Evolutionary conservation across 2,329 filamentous ascomycete species (phyloP), one percentile per base, ranked within the genome.

Genomic region (Aspergillus fumigatiaffinis): DNA sequence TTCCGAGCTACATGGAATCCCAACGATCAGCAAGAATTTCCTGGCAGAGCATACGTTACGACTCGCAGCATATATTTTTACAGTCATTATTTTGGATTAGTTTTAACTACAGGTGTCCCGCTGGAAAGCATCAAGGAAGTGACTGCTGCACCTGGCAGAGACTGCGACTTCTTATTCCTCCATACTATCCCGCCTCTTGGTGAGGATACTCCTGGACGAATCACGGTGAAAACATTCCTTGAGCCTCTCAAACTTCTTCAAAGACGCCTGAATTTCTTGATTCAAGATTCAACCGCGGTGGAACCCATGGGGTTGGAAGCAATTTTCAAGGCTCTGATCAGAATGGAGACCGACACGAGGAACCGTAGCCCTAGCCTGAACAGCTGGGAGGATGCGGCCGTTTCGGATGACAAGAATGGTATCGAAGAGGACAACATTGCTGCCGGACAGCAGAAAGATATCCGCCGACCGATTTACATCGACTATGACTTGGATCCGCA

Each of bases 1-100:
- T 97, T 97, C 77, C 86, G 92, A 49, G 93, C 92, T 17, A 91
- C 91, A 0, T 99, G 94, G 91, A 88, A 86, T 66, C 85, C 87
- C 1, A 88, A 87, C 63, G 87, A 89, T 54, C 83, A 87, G 64
- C 87, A 90, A 73, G 87, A 90, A 59, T 91, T 97, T 58, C 87
- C 88, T 8, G 88, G 94, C 0, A 86, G 94, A 53, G 87, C 96
- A 25, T 99, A 95, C 71, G 87, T 96, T 58, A 97, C 93, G 0
- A 82, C 88, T 0, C 87, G 88, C 60, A 89, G 92, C 62, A 87
- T 99, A 71, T 97, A 96, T 73, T 97, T 99, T 70, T 99, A 97
- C 75, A 95, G 92, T 66, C 90, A 97, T 68, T 90, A 97, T 69
- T 87, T 97, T 71, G 94, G 94, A 5, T 82, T 99, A 5, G 89